Evolutionary conservation across 2,329 filamentous ascomycete species (phyloP).

Genomic region (Ascochyta clinopodiicola): DNA sequence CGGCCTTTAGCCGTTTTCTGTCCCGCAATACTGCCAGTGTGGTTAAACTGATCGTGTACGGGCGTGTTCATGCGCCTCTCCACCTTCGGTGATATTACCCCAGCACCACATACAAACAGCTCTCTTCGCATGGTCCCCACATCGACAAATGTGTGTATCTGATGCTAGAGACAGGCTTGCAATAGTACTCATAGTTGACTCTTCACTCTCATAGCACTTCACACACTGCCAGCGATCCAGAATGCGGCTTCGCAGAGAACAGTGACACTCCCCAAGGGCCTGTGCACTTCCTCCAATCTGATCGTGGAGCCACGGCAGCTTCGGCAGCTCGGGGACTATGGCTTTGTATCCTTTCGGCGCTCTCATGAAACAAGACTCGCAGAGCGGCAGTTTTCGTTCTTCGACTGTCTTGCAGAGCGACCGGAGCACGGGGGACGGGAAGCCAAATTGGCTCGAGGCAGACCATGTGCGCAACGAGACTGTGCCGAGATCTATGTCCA

Average conservation of each 20-base stretch:
- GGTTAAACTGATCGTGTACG: not conserved
- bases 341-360: conserved; percentile 2
- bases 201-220: conserved; percentile 19
- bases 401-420: conserved; percentile 35
- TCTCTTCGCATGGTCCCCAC: not conserved
- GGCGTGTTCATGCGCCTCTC: not conserved
- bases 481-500: conserved; percentile 35
- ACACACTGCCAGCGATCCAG: conserved; percentile 28
- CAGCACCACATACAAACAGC: conserved; percentile 18
- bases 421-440: conserved; percentile 36
- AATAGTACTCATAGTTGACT: not conserved
- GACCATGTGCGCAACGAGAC: conserved; percentile 25
- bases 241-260: conserved; percentile 8
- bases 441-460: conserved; percentile 25
- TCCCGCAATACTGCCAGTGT: not conserved
- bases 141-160: not conserved
- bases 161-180: not conserved
- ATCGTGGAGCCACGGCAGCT: conserved; percentile 5
- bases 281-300: not conserved
- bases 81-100: conserved; percentile 6
- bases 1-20: not conserved
- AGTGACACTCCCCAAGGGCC: conserved; percentile 3
- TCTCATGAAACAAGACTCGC: conserved; percentile 14
- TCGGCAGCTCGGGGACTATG: not conserved
- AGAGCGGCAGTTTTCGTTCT: conserved; percentile 24